phyloP scores from a whole-genome alignment of 768 basidiomycete species.

The Mycena metata region DNA sequence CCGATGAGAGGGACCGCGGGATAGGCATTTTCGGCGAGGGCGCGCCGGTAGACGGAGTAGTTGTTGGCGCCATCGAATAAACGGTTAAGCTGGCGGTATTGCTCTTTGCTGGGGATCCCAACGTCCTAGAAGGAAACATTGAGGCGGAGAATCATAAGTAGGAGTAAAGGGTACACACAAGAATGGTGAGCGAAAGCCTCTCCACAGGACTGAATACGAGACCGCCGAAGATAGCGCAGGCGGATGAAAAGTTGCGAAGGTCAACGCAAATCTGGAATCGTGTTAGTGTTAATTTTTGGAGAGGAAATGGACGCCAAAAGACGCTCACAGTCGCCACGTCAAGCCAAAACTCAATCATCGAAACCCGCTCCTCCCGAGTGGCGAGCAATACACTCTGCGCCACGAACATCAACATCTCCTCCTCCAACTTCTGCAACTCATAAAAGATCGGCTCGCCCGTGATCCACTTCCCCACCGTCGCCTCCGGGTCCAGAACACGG shows the following conservation, averaged over 20 bases:
- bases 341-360: conserved; percentile 57
- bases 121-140: conserved; percentile 38
- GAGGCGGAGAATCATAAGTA: conserved; percentile 1
- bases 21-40: conserved; percentile 39
- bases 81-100: conserved; percentile 46
- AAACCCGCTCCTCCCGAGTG: conserved; percentile 41
- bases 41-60: conserved; percentile 45
- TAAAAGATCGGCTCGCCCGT: conserved; percentile 43
- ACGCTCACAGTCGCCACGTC: conserved; percentile 58
- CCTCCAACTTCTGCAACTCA: conserved; percentile 47
- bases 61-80: conserved; percentile 49
- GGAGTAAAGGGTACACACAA: conserved; percentile 44
- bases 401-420: conserved; percentile 53
- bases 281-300: conserved; percentile 20
- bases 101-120: conserved; percentile 42
- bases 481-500: conserved; percentile 56
- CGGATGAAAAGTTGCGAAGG: conserved; percentile 60
- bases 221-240: conserved; percentile 57
- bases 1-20: conserved; percentile 54
- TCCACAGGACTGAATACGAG: conserved; percentile 56
- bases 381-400: conserved; percentile 49
- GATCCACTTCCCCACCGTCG: conserved; percentile 57
- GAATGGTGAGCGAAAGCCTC: conserved; percentile 51
- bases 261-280: conserved; percentile 57
- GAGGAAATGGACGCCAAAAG: conserved; percentile 6